Evolutionary conservation across 352 stramenopile species (phyloP), one percentile per base, ranked within the genome.

Genomic region (Phytophthora boehmeriae): DNA sequence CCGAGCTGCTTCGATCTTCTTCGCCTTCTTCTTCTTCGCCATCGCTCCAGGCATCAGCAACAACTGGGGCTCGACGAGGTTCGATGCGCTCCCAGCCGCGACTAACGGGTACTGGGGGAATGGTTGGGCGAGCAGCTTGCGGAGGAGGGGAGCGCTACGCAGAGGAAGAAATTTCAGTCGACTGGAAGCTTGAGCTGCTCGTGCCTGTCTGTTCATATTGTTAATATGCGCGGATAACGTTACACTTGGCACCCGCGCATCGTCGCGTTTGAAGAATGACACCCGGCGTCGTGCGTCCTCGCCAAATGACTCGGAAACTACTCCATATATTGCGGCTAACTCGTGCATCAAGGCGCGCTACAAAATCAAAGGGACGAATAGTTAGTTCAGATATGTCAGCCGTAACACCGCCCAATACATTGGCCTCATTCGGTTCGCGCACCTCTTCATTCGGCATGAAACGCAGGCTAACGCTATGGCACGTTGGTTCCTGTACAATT

Each of bases 31-130:
- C 69, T 4, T 78, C 68, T 38, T 92, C 84, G 16, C 92, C 85
- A 32, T 94, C 83, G 63, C 86, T 94, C 86, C 86, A 94, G 0
- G 86, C 83, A 59, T 94, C 86, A 2, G 61, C 67, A 32, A 91
- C 53, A 52, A 80, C 66, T 5, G 76, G 74, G 8, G 63, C 52
- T 22, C 70, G 71, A 10, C 66, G 71, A 53, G 71, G 75, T 28
- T 79, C 66, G 17, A 92, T 90, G 49, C 78, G 85, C 47, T 94
- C 85, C 85, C 85, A 94, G 5, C 85, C 85, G 28, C 85, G 76
- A 39, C 71, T 79, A 4, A 85, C 71, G 46, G 75, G 58, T 30
- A 71, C 56, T 13, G 68, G 59, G 30, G 58, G 74, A 1, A 58
- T 60, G 32, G 71, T 38, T 19, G 60, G 59, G 1, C 46, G 50